A percentile compares a stretch with the other conserved stretches of the same genome.
phyloP scores from a whole-genome alignment of 768 basidiomycete species.

The Serendipita vermifera region DNA sequence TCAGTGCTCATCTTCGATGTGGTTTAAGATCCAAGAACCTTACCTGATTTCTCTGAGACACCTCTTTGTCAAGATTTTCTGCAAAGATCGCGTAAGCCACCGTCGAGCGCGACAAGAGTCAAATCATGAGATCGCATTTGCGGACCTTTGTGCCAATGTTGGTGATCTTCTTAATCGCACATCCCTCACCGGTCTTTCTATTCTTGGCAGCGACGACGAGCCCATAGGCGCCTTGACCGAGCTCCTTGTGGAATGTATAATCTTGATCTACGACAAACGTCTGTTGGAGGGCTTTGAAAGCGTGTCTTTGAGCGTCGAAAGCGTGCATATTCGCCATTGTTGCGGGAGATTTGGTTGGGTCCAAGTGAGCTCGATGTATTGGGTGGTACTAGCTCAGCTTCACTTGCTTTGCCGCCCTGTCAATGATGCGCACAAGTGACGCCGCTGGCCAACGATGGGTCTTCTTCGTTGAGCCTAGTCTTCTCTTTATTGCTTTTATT shows the following conservation, averaged over 20 bases:
- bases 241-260: slow-evolving; percentile 92
- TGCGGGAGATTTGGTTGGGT: too few relatives aligned
- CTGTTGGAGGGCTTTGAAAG: slow-evolving; percentile 73
- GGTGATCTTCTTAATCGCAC: slow-evolving; percentile 93
- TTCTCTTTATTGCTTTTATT: slow-evolving; percentile 51
- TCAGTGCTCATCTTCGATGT: neutral
- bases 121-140: slow-evolving; percentile 7
- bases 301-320: slow-evolving; percentile 41
- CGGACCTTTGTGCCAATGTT: slow-evolving; percentile 80
- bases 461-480: slow-evolving; percentile 34
- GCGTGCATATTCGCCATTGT: too few relatives aligned
- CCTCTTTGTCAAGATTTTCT: slow-evolving; percentile 94
- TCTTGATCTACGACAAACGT: slow-evolving; percentile 78
- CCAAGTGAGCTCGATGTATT: neutral
- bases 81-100: neutral
- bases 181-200: slow-evolving; percentile 70
- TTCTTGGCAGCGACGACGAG: slow-evolving; percentile 82
- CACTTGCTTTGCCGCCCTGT: too few relatives aligned
- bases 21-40: neutral
- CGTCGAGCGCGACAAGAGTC: neutral
- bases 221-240: slow-evolving; percentile 91
- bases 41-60: slow-evolving; percentile 91
- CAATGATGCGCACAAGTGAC: too few relatives aligned
- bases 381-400: neutral
- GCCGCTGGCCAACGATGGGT: slow-evolving; percentile 16